Percentiles rank a stretch among this genome's conserved stretches.
phyloP scores from a whole-genome alignment of 306 rosid genomes.

The Corylus americana region DNA sequence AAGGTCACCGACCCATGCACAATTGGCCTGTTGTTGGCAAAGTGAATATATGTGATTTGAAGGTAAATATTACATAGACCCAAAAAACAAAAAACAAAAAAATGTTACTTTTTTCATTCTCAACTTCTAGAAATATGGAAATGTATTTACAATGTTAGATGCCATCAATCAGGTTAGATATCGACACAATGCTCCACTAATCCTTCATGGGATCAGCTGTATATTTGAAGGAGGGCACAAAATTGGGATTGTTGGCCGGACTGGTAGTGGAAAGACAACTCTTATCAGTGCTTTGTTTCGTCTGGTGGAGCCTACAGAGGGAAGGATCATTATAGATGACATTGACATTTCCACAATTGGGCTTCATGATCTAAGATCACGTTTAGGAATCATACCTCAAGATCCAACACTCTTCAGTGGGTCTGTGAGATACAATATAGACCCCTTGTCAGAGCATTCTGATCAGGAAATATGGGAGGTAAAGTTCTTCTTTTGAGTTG shows the following conservation, averaged over 20 bases:
- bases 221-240: constrained; percentile 36
- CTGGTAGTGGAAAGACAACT: constrained; percentile 50
- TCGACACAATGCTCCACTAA: constrained; percentile 27
- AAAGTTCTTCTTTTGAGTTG: neutral
- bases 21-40: constrained; percentile 33
- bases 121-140: neutral
- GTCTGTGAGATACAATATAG: constrained; percentile 39
- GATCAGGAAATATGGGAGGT: constrained; percentile 39
- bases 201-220: constrained; percentile 33
- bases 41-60: constrained; percentile 32
- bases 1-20: constrained; percentile 25
- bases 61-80: constrained; percentile 25
- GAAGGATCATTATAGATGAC: constrained; percentile 27
- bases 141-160: neutral
- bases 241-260: constrained; percentile 39
- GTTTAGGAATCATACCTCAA: constrained; percentile 39
- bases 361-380: constrained; percentile 34
- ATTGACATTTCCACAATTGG: constrained; percentile 34
- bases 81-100: neutral
- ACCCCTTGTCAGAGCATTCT: constrained; percentile 30
- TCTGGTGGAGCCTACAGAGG: constrained; percentile 38
- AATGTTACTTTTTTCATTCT: neutral
- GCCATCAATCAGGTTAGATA: constrained; percentile 32
- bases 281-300: constrained; percentile 35
- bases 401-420: constrained; percentile 39